phyloP scores from a whole-genome alignment of 208 protist species.

The Trypanosoma platydactyli region DNA sequence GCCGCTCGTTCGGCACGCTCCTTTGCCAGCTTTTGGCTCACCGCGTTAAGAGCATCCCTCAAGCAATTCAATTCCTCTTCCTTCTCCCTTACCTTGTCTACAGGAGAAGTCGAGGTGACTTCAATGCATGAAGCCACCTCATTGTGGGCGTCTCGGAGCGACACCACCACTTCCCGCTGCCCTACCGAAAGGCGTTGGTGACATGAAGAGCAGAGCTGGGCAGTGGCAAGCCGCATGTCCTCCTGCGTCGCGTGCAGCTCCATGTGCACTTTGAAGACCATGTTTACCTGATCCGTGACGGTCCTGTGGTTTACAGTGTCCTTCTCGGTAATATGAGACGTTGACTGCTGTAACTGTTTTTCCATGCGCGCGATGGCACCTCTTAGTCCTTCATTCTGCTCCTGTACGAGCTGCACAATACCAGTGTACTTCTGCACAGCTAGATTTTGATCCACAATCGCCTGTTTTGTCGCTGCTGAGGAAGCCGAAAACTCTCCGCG shows the following conservation, averaged over 20 bases:
- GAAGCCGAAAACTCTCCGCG: conserved; percentile 27
- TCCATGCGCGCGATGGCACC: conserved; percentile 22
- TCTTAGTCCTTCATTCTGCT: conserved; percentile 29
- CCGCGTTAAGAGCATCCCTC: conserved; percentile 26
- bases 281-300: conserved; percentile 32
- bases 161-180: too few relatives aligned
- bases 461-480: conserved; percentile 9
- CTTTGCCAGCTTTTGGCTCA: conserved; percentile 25
- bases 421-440: conserved; percentile 31
- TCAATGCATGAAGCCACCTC: too few relatives aligned
- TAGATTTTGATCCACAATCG: conserved; percentile 1
- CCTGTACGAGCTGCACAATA: conserved; percentile 28
- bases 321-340: conserved; percentile 28
- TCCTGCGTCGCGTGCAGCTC: conserved; percentile 29
- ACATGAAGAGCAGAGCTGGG: conserved; percentile 22
- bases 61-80: conserved; percentile 17
- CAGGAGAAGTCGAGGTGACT: not conserved
- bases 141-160: too few relatives aligned
- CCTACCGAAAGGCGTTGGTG: conserved; percentile 4
- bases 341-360: conserved; percentile 16
- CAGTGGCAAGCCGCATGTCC: conserved; percentile 25
- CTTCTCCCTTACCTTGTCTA: conserved; percentile 16
- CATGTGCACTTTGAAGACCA: conserved; percentile 32
- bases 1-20: conserved; percentile 22
- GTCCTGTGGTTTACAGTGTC: conserved; percentile 36